Base-by-base conservation (phyloP, 306 rosid genomes). In the Acmispon strigosus region DNA sequence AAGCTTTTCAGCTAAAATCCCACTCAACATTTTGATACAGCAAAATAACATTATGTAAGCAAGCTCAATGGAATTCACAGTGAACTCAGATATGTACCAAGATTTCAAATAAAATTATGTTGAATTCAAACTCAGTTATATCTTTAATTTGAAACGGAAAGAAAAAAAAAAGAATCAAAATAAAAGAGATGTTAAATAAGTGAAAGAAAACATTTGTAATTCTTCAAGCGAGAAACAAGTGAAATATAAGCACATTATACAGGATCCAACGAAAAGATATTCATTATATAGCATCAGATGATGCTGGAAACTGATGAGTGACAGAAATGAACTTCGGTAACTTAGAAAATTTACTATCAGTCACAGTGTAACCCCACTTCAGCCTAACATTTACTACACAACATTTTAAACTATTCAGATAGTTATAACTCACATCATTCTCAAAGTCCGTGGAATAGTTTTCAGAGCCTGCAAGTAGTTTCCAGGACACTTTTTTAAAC, bases 401-500 rank as follows among this genome's bases (percentile, higher is more conserved):
- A 65, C 48, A 19, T n/a, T 64, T 52, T 24, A 50, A 19, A 22
- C 54, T 60, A n/a, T 51, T 65, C 65, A 17, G 36, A 54, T 34
- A 72, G 50, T 44, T 60, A 74, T 11, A 65, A 80, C 95, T 87
- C 84, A 94, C 99, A 94, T 89, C 99, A 94, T 87, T 78, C 99
- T 89, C 86, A 91, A 83, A 57, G 99, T 94, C 82, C 99, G 80
- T 17, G 99, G 99, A 81, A 94, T 82, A 69, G 88, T 82, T 85
- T 82, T 89, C 82, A 94, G 79, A 65, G 97, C 96, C 82, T 87
- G 99, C 86, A 89, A 70, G 78, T 84, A 73, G 81, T 91, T 94
- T 75, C 91, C 91, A 20, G 97, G 95, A 72, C 86, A 86, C 80
- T 83, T 89, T 83, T 85, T 87, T 81, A 91, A 80, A 73, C 90